phyloP scores from a whole-genome alignment of 208 protist genomes.

The Trypanosoma congolense region DNA sequence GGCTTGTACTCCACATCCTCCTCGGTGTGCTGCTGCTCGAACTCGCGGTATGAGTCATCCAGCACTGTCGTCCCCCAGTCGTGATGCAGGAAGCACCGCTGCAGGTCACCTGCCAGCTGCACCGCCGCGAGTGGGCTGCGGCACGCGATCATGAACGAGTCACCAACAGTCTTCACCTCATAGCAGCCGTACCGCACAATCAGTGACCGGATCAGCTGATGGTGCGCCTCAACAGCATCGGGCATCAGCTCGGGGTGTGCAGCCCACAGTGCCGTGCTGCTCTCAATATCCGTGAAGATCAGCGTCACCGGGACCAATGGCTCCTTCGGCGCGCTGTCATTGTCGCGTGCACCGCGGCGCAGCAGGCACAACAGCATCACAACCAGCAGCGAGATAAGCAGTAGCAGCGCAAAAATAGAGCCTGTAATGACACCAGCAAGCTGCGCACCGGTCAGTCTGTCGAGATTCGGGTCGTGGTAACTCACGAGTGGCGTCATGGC shows the following conservation, averaged over 20 bases:
- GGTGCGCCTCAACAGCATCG: conserved; percentile 49
- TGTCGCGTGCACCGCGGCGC: conserved; percentile 31
- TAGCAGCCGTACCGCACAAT: conserved; percentile 61
- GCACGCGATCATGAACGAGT: conserved; percentile 43
- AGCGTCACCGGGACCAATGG: conserved; percentile 39
- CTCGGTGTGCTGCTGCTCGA: conserved; percentile 27
- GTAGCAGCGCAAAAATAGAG: conserved; percentile 1
- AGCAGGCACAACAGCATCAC: conserved; percentile 18
- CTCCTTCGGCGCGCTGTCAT: conserved; percentile 43
- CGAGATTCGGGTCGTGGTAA: conserved; percentile 12
- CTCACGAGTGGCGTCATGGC: conserved; percentile 33
- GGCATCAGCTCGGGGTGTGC: conserved; percentile 45
- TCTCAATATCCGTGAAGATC: conserved; percentile 77
- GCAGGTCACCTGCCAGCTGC: conserved; percentile 1
- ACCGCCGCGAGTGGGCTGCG: background rate
- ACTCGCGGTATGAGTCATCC: conserved; percentile 35
- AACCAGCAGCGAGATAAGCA: conserved; percentile 6
- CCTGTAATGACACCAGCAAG: conserved; percentile 31
- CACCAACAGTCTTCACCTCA: conserved; percentile 80
- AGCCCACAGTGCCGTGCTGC: conserved; percentile 74
- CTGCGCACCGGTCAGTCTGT: conserved; percentile 14
- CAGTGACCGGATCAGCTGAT: conserved; percentile 50
- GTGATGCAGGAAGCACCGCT: conserved; percentile 19
- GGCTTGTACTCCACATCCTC: conserved; percentile 15
- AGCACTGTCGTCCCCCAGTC: conserved; percentile 40